Conservation (phyloP, 129 eudicot genomes). For the Calendula officinalis region DNA sequence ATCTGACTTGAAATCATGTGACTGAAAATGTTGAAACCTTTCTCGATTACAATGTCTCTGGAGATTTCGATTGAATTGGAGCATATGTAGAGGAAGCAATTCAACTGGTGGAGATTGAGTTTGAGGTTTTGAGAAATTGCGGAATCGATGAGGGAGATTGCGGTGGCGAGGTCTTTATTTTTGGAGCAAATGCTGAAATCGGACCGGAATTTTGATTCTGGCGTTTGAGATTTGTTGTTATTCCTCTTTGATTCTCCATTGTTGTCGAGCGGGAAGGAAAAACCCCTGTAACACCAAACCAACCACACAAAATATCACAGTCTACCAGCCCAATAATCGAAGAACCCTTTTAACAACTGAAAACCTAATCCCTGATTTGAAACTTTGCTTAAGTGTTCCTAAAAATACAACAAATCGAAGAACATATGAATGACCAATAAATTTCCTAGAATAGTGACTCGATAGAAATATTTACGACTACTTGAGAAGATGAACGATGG, state of each 20-base stretch:
- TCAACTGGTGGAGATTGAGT: constrained; percentile 53
- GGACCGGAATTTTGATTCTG: constrained; percentile 47
- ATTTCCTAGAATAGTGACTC: no score
- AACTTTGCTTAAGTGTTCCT: no score
- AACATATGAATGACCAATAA: no score
- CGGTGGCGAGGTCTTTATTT: constrained; percentile 44
- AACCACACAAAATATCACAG: no score
- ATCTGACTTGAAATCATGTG: constrained; percentile 42
- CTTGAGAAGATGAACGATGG: no score
- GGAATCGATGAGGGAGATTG: constrained; percentile 56
- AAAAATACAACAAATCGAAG: no score
- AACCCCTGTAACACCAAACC: constrained; percentile 15
- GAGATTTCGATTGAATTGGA: constrained; percentile 35
- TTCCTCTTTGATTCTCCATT: constrained; percentile 27
- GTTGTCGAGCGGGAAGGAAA: constrained; percentile 1
- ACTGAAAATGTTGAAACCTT: constrained; percentile 49
- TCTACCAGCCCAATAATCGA: no score
- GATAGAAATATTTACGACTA: no score
- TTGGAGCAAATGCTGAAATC: constrained; percentile 59
- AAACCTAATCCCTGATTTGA: no score
- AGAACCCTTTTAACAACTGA: no score
- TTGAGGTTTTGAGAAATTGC: constrained; percentile 46
- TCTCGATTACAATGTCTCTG: constrained; percentile 40
- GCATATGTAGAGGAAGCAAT: constrained; percentile 69
- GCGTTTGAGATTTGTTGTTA: constrained; percentile 45